A percentile compares a stretch with the other conserved stretches of the same genome.
Conservation (phyloP, 768 basidiomycete species). For the Auriscalpium vulgare region DNA sequence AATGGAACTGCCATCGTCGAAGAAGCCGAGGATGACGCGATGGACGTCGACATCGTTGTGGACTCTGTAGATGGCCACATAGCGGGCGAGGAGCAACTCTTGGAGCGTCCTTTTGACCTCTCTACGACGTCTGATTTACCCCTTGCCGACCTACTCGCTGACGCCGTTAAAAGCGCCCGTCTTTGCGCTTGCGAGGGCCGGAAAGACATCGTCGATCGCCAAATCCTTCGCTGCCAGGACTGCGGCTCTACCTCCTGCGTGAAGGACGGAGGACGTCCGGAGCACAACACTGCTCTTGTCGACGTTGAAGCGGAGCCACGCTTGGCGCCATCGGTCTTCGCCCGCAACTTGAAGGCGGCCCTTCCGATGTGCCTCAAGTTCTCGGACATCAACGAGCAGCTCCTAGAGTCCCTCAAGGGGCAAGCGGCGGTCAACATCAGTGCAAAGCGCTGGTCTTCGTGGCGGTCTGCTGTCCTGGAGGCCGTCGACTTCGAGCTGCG, state of each 20-base stretch:
- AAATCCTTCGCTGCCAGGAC: constrained; percentile 61
- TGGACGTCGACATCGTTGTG: constrained; percentile 41
- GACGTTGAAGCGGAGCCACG: constrained; percentile 47
- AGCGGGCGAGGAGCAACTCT: constrained; percentile 63
- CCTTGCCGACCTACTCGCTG: constrained; percentile 47
- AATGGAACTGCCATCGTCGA: constrained; percentile 27
- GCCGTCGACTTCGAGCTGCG: constrained; percentile 59
- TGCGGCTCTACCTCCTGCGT: constrained; percentile 77
- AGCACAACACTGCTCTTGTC: constrained; percentile 64
- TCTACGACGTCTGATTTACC: constrained; percentile 39
- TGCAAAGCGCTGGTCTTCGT: constrained; percentile 54
- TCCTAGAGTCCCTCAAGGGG: constrained; percentile 45
- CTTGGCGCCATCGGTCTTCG: constrained; percentile 65
- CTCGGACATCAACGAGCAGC: constrained; percentile 35
- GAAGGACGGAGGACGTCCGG: constrained; percentile 85
- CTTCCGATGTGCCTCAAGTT: constrained; percentile 84
- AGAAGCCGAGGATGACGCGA: constrained; percentile 29
- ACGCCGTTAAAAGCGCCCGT: constrained; percentile 64
- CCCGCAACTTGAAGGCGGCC: constrained; percentile 65
- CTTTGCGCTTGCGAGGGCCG: constrained; percentile 92
- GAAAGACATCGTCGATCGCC: constrained; percentile 59
- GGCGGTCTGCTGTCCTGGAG: constrained; percentile 59
- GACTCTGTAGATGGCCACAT: constrained; percentile 42
- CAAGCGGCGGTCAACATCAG: constrained; percentile 35
- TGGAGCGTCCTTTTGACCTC: constrained; percentile 59